Evolutionary conservation across 2,329 filamentous ascomycete genomes (phyloP).

Genomic region (Trichophyton rubrum): DNA sequence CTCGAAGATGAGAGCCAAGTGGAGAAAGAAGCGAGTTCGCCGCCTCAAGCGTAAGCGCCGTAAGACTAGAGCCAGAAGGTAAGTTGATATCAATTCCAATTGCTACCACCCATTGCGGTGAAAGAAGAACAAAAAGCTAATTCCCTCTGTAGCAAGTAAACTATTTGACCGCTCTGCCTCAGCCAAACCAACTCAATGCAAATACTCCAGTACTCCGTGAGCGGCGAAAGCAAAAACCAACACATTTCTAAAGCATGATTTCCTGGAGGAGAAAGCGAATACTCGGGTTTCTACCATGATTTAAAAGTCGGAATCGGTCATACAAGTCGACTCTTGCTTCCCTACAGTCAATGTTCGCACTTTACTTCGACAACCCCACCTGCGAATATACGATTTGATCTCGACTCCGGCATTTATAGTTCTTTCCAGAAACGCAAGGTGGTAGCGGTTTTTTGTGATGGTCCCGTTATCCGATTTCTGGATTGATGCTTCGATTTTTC

Average conservation of each 20-base stretch:
- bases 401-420: neutral
- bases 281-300: no score
- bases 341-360: no score
- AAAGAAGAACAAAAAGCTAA: slow-evolving; percentile 21
- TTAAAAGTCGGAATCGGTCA: no score
- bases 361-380: neutral
- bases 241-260: no score
- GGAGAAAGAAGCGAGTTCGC: slow-evolving; percentile 99
- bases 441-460: no score
- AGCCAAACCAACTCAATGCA: slow-evolving; percentile 17
- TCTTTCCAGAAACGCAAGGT: neutral
- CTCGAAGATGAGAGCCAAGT: slow-evolving; percentile 78
- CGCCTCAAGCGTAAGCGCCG: slow-evolving; percentile 99
- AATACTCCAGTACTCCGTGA: no score
- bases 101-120: neutral
- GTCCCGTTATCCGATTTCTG: neutral
- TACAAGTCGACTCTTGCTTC: no score
- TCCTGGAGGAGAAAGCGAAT: no score
- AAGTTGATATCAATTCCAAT: neutral
- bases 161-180: slow-evolving; percentile 46
- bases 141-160: slow-evolving; percentile 49
- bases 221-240: no score
- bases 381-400: neutral
- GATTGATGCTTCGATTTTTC: neutral
- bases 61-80: slow-evolving; percentile 98